Percentiles rank a stretch among this genome's conserved stretches.
Conservation (phyloP, 179 eudicot genomes). For the Carnegiea gigantea region DNA sequence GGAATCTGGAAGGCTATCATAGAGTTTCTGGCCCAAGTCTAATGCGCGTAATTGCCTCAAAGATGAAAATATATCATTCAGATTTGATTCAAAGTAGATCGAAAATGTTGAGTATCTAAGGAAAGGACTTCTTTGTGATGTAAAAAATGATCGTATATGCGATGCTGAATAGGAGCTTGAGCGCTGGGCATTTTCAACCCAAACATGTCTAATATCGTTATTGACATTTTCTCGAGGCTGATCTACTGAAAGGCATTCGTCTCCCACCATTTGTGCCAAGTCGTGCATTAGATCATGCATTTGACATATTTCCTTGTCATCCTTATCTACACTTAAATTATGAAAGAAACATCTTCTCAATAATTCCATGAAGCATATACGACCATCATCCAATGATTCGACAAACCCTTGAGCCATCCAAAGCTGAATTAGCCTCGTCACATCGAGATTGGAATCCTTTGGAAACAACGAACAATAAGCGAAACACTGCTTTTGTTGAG, state of each 20-base stretch:
- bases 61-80: not conserved
- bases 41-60: not conserved
- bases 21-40: not conserved
- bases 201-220: not conserved
- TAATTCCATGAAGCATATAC: not conserved
- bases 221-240: not conserved
- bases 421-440: not conserved
- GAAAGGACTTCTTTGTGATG: too few relatives aligned
- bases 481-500: not conserved
- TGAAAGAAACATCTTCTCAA: not conserved
- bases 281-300: conserved; percentile 10
- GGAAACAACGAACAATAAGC: not conserved
- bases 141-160: not conserved
- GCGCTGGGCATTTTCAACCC: not conserved
- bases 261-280: not conserved
- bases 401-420: not conserved
- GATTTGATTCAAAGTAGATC: too few relatives aligned
- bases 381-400: not conserved
- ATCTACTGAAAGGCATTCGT: not conserved
- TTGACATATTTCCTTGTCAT: not conserved
- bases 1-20: not conserved
- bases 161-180: not conserved
- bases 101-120: too few relatives aligned
- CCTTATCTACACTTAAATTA: too few relatives aligned
- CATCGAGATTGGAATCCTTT: not conserved